Base-by-base conservation (phyloP, 306 rosid species). In the Cucurbita moschata region DNA sequence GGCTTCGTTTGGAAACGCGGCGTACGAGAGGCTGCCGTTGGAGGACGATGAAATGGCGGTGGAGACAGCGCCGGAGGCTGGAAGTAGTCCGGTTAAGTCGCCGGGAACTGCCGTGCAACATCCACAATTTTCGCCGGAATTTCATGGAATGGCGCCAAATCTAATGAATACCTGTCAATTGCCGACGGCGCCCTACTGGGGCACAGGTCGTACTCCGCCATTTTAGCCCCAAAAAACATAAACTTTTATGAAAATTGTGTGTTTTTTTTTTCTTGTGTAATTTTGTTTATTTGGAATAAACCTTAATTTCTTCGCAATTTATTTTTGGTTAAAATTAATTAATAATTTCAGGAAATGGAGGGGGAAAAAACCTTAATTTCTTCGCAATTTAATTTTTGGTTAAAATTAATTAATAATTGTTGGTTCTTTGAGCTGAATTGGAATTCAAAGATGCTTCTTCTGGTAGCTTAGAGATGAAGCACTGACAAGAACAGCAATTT, bases 1-100 rank as follows among this genome's bases (percentile, higher is more conserved):
- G 0, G 97, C 96, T 6, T 89, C 95, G 4, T 94, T 94, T 59
- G 99, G 96, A 35, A 94, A 94, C 84, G 97, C 99, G 2, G 99
- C 96, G 3, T 94, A 94, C 59, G 97, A 94, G 80, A 87, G 97
- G 77, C 82, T 94, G 10, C 99, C 99, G 4, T 67, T 94, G 7
- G 99, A 90, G 49, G 99, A 91, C 7, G 98, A 84, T 7, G 85
- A 90, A 8, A 84, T 76, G n/a, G 37, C 80, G 3, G 78, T 76
- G 10, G 85, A 49, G 4, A 30, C 63, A 81, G 55, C 19, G 58
- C 39, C 16, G 23, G 78, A 76, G 1, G 59, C 67, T 0, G 91
- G 83, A 6, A 83, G 79, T 21, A 86, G 90, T 7, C 77, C 84
- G 8, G 71, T 88, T 56, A 91, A 87, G 3, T 87, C 96, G 0